phyloP scores from a whole-genome alignment of 176 grass and related monocot species.

The Zea mays region DNA sequence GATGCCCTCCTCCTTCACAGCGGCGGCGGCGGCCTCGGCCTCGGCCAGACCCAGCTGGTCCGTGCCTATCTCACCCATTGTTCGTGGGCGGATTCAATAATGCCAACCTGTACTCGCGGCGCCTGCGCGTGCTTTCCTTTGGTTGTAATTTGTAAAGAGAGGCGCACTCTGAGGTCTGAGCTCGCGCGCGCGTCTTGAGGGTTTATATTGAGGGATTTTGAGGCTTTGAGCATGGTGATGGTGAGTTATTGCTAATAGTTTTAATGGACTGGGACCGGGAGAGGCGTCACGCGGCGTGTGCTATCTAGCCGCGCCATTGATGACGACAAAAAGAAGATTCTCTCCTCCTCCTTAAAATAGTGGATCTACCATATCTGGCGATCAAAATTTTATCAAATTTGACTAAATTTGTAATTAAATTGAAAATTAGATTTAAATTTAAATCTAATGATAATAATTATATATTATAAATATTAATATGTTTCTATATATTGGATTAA shows the following conservation, averaged over 20 bases:
- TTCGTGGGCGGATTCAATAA: constrained; percentile 32
- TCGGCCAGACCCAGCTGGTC: constrained; percentile 44
- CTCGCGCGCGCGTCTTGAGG: background rate
- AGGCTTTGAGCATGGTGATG: background rate
- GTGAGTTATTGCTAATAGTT: background rate
- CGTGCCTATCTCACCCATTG: constrained; percentile 45
- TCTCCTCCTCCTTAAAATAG: no score
- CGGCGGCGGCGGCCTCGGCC: background rate
- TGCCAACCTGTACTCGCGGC: background rate
- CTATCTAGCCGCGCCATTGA: constrained; percentile 6
- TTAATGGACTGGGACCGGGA: background rate
- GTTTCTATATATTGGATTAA: no score
- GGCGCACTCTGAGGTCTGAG: background rate
- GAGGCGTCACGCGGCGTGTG: background rate
- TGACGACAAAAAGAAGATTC: background rate
- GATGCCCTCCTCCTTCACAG: background rate
- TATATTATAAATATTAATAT: no score
- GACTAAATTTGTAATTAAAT: no score
- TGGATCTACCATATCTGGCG: no score
- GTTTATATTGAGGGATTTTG: background rate
- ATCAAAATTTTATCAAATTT: no score
- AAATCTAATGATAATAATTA: no score
- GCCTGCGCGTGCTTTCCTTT: background rate
- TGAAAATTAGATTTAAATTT: no score
- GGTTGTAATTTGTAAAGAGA: background rate